Evolutionary conservation across 768 basidiomycete genomes (phyloP).

Genomic region (Lactifluus hygrophoroides): DNA sequence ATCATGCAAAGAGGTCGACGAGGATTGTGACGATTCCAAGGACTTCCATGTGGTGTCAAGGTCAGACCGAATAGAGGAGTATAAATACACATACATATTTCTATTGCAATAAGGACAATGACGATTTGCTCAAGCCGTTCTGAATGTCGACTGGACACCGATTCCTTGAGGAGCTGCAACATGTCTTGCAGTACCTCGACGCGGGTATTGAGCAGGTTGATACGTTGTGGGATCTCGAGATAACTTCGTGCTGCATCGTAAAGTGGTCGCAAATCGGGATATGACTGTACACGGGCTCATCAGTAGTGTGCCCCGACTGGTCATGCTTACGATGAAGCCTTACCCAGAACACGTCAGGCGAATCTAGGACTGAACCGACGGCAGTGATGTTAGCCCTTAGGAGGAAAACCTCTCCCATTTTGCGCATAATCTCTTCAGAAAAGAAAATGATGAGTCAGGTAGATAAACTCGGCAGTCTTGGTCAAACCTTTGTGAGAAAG

Average conservation of each 20-base stretch:
- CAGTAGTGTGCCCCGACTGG: constrained; percentile 15
- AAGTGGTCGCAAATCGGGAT: constrained; percentile 89
- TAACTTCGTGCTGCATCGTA: constrained; percentile 93
- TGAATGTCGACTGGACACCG: constrained; percentile 82
- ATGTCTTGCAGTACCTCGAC: constrained; percentile 97
- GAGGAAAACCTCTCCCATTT: constrained; percentile 92
- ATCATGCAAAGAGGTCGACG: constrained; percentile 52
- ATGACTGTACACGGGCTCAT: constrained; percentile 50
- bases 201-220: constrained; percentile 86
- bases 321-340: constrained; percentile 22
- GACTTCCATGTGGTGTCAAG: constrained; percentile 35
- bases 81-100: constrained; percentile 50
- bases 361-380: constrained; percentile 94
- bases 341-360: constrained; percentile 95
- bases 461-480: neutral
- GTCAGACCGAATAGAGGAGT: neutral
- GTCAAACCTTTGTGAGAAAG: constrained; percentile 70
- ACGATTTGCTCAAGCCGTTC: constrained; percentile 91
- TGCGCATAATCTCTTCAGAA: constrained; percentile 83
- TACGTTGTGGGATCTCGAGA: constrained; percentile 89
- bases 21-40: constrained; percentile 87
- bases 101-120: constrained; percentile 82
- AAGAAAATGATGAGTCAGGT: neutral
- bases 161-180: constrained; percentile 91
- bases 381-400: constrained; percentile 91